Base-by-base conservation (phyloP, 23 red algal species). In the Cyanidioschyzon merolae region DNA sequence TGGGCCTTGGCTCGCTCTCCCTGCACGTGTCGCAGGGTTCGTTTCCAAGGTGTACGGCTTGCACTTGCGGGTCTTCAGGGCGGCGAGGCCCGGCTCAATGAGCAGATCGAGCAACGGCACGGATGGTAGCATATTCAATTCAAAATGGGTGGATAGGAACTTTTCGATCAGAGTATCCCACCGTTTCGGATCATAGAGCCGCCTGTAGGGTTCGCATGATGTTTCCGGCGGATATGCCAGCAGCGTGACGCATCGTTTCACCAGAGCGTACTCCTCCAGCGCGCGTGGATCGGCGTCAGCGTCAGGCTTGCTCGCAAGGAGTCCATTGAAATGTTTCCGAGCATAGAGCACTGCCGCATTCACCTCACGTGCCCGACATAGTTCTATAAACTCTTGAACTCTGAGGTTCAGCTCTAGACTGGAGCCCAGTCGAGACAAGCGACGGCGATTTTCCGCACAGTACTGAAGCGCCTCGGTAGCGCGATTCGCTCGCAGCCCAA, bases 341-440 rank as follows among this genome's bases (percentile, higher is more conserved):
- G 90, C 89, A 82, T 98, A 90, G 7, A 54, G 34, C 38, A 91
- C 89, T 7, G 94, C 88, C 34, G 80, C 94, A 2, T 18, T 41
- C 29, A 78, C 83, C 15, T 84, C 77, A 3, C 88, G 80, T 32
- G 77, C 67, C 26, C 94, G 86, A 16, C 84, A 82, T 51, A 88
- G 83, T 76, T 98, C 94, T 27, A 98, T 88, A 89, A 98, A 98
- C 85, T 89, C 94, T 59, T 98, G 94, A 24, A 85, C 39, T 31
- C 89, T 58, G 38, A 89, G 63, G 37, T 88, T 79, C 79, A 98
- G 89, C 51, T 92, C 88, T 21, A 98, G 84, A 25, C 76, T 87
- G 37, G 82, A 87, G 39, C 89, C 74, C 67, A 88, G 77, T 57
- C 89, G 88, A 79, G 63, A 76, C 18, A 98, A 76, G 34, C 89